phyloP scores from a whole-genome alignment of 2,329 filamentous ascomycete genomes.

The Fusarium humuli region DNA sequence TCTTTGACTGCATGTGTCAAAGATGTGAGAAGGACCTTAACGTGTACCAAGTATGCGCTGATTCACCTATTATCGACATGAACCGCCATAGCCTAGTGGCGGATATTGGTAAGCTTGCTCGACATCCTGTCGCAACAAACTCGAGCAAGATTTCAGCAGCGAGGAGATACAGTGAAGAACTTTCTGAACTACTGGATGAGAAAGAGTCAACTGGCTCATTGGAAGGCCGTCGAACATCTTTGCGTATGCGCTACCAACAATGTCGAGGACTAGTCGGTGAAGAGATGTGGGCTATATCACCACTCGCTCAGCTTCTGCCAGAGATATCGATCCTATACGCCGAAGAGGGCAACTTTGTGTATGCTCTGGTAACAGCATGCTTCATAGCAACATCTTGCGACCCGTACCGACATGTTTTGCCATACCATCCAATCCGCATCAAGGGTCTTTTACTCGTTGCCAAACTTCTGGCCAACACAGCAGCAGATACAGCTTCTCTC shows the following conservation, averaged over 20 bases:
- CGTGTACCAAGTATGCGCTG: constrained; percentile 63
- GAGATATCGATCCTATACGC: constrained; percentile 60
- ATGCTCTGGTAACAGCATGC: constrained; percentile 60
- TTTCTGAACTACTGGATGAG: constrained; percentile 46
- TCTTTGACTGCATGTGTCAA: constrained; percentile 64
- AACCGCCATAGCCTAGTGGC: constrained; percentile 61
- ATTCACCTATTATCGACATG: constrained; percentile 55
- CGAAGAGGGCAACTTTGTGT: constrained; percentile 56
- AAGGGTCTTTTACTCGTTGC: constrained; percentile 64
- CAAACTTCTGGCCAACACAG: constrained; percentile 64
- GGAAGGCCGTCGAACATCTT: constrained; percentile 40
- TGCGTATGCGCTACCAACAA: constrained; percentile 42
- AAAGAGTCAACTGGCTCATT: constrained; percentile 42
- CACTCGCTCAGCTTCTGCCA: constrained; percentile 59
- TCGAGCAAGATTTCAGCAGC: constrained; percentile 31
- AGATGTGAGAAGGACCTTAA: constrained; percentile 64
- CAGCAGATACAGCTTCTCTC: constrained; percentile 53
- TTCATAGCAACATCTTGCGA: constrained; percentile 62
- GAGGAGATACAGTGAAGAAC: constrained; percentile 41
- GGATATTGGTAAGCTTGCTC: constrained; percentile 50
- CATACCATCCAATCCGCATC: constrained; percentile 63
- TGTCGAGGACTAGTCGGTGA: constrained; percentile 43
- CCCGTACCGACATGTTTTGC: constrained; percentile 62
- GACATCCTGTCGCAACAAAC: constrained; percentile 45
- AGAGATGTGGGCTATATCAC: constrained; percentile 62